These are phyloP conservation scores for Cyclocybe cylindracea DNA, from an alignment of 768 basidiomycete genomes.

Conservation along the genomic window DNA sequence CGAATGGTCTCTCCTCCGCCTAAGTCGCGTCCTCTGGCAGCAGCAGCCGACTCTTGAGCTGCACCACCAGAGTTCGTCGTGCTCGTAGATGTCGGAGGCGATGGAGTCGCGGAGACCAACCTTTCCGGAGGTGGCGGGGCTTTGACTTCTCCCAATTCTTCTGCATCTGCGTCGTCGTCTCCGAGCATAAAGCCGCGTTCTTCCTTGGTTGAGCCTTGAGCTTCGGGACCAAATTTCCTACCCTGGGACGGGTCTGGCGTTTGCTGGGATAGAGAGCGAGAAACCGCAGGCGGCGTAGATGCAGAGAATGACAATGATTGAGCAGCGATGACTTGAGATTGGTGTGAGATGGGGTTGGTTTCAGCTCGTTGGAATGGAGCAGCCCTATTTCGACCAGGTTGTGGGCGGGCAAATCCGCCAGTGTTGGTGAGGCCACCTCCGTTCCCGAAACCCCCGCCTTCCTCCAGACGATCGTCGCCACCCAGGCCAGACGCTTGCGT, in stretches of 20 bases:
- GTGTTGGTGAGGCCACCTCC: not conserved
- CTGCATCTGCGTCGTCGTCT: conserved; percentile 18
- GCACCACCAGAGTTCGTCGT: not conserved
- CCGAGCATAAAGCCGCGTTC: conserved; percentile 39
- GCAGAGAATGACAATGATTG: conserved; percentile 22
- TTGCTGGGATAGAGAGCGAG: conserved; percentile 11
- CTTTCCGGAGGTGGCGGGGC: not conserved
- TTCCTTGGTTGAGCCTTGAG: conserved; percentile 21
- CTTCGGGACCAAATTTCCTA: conserved; percentile 4
- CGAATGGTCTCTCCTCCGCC: conserved; percentile 16
- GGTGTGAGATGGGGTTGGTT: conserved; percentile 46
- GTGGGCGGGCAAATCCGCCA: conserved; percentile 31
- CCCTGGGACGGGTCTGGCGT: conserved; percentile 10
- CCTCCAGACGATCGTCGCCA: conserved; percentile 16
- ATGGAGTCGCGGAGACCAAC: not conserved
- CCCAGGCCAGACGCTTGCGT: conserved; percentile 26
- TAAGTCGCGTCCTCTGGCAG: conserved; percentile 21
- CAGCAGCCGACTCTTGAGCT: conserved; percentile 7
- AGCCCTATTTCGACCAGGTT: conserved; percentile 15
- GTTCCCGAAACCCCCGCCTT: conserved; percentile 2
- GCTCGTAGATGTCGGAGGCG: conserved; percentile 1
- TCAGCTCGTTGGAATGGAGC: conserved; percentile 22
- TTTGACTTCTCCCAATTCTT: conserved; percentile 16
- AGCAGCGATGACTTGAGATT: conserved; percentile 32
- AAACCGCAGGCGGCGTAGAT: conserved; percentile 14